These are phyloP conservation scores for Cucumis cinereus DNA, from an alignment of 306 rosid species.

Conservation along the genomic window DNA sequence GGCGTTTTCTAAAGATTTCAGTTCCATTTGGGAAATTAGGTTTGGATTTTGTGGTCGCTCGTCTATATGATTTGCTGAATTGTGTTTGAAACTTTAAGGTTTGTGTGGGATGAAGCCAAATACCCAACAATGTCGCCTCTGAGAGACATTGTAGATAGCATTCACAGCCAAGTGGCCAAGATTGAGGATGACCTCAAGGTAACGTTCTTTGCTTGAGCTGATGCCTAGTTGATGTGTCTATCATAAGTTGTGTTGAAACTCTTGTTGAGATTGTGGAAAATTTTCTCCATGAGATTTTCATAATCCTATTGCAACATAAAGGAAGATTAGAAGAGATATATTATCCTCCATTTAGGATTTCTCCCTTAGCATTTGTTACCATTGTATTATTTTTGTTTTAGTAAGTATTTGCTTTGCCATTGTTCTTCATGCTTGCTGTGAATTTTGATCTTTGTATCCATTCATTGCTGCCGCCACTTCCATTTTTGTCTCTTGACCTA, in stretches of 20 bases:
- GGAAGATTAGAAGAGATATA: background rate
- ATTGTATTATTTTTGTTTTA: background rate
- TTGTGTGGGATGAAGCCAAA: conserved; percentile 94
- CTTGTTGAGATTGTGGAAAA: background rate
- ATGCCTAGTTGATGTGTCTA: background rate
- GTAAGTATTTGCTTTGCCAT: background rate
- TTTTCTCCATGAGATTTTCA: background rate
- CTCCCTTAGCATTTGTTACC: background rate
- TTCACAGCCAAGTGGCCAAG: conserved; percentile 76
- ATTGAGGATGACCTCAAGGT: conserved; percentile 96
- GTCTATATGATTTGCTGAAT: background rate
- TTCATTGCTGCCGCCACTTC: background rate
- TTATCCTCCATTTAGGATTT: background rate
- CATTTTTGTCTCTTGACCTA: background rate
- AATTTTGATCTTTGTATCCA: background rate
- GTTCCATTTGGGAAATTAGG: background rate
- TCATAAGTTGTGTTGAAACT: background rate
- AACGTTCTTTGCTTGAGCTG: background rate
- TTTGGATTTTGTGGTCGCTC: background rate
- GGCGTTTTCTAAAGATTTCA: background rate
- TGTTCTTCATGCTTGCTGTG: background rate
- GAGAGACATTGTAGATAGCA: conserved; percentile 58
- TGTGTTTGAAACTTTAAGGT: conserved; percentile 24
- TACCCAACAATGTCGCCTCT: conserved; percentile 80
- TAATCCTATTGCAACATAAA: background rate